Evolutionary conservation across 768 basidiomycete genomes (phyloP).

Genomic region (Pholiota microspora): DNA sequence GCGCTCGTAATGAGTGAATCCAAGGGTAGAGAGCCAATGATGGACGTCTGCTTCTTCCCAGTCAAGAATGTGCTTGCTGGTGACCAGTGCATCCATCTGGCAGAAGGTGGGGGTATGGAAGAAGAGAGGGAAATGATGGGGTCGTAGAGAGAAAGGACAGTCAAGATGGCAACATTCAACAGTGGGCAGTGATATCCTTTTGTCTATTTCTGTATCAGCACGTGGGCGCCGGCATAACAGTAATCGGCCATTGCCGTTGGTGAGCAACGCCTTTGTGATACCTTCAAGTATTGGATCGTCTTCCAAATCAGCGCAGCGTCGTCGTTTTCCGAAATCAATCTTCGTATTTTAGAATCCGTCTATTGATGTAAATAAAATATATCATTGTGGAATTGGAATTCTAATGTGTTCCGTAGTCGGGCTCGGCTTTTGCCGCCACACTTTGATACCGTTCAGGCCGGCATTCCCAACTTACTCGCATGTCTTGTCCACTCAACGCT

Average conservation of each 20-base stretch:
- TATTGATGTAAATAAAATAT: too few relatives aligned
- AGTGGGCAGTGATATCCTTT: neutral
- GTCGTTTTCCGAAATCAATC: too few relatives aligned
- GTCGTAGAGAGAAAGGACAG: slow-evolving; percentile 1
- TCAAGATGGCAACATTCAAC: slow-evolving; percentile 12
- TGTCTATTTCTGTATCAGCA: slow-evolving; percentile 7
- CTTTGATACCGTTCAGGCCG: slow-evolving; percentile 6
- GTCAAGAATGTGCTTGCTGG: slow-evolving; percentile 41
- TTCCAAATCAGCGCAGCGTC: too few relatives aligned
- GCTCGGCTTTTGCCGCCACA: too few relatives aligned
- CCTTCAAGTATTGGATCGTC: too few relatives aligned
- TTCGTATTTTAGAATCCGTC: too few relatives aligned
- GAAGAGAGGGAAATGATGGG: slow-evolving; percentile 11
- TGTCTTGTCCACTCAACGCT: slow-evolving; percentile 2
- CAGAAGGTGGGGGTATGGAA: neutral
- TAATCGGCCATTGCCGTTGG: neutral
- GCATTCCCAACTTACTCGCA: too few relatives aligned
- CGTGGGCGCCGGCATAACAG: slow-evolving; percentile 4
- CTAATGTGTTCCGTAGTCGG: too few relatives aligned
- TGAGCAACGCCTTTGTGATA: too few relatives aligned
- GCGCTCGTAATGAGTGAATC: slow-evolving; percentile 79
- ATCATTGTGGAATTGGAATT: too few relatives aligned
- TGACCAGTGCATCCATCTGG: slow-evolving; percentile 23
- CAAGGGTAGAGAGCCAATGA: slow-evolving; percentile 66
- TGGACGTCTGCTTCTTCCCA: slow-evolving; percentile 81